phyloP scores from a whole-genome alignment of 23 red algal species.

The Gracilaria domingensis region DNA sequence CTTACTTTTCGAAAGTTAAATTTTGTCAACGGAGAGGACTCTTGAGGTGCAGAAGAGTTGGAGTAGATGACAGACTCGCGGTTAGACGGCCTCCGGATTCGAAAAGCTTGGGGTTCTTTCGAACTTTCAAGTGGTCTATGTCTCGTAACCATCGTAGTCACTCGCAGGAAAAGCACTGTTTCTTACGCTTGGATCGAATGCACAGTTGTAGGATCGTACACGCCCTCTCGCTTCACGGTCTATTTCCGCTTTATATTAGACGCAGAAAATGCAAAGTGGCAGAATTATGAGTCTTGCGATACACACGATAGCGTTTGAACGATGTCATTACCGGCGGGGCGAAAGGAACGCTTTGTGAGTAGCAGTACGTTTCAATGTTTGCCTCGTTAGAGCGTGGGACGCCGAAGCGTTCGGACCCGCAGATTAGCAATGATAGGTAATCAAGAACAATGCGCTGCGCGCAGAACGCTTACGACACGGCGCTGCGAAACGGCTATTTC shows the following conservation, averaged over 20 bases:
- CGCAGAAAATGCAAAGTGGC: too few species aligned
- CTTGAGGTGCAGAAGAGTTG: not conserved
- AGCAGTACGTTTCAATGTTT: too few species aligned
- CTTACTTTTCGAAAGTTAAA: slow-evolving; percentile 8
- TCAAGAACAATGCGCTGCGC: too few species aligned
- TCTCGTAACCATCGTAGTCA: not conserved
- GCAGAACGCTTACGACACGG: too few species aligned
- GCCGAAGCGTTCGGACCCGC: too few species aligned
- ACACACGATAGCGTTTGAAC: too few species aligned
- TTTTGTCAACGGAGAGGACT: not conserved
- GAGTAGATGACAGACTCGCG: slow-evolving; percentile 21
- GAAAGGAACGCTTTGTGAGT: too few species aligned
- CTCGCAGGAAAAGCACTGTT: not conserved
- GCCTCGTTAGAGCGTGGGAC: too few species aligned
- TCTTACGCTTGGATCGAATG: not conserved
- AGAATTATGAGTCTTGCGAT: too few species aligned
- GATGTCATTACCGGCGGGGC: too few species aligned
- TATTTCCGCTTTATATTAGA: not conserved
- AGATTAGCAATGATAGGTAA: too few species aligned
- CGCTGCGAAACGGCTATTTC: too few species aligned
- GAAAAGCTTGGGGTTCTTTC: slow-evolving; percentile 30
- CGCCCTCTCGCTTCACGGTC: not conserved
- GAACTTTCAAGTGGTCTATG: slow-evolving; percentile 7
- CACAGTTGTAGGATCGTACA: not conserved
- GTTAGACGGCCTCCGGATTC: slow-evolving; percentile 17